A percentile compares a stretch with the other conserved stretches of the same genome.
Evolutionary conservation across 495 filamentous ascomycete genomes (phyloP).

Genomic region (Corynascus novoguineensis): DNA sequence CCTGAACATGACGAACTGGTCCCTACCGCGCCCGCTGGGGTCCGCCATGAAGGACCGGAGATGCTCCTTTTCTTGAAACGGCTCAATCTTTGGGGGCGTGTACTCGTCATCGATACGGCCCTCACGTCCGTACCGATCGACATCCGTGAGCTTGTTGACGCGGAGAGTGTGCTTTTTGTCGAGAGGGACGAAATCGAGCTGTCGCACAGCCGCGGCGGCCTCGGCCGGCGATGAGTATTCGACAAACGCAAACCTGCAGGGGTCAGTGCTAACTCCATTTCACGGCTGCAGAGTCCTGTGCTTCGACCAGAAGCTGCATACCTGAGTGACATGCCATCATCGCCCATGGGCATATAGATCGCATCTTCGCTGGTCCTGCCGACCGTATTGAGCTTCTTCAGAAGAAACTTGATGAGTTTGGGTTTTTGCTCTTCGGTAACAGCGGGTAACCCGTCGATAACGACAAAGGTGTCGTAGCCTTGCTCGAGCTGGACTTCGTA

Average conservation of each 20-base stretch:
- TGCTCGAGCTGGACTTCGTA: slow-evolving; percentile 94
- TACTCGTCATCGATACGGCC: slow-evolving; percentile 90
- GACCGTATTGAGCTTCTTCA: slow-evolving; percentile 80
- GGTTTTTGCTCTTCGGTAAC: slow-evolving; percentile 78
- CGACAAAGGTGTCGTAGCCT: slow-evolving; percentile 90
- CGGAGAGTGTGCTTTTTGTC: slow-evolving; percentile 92
- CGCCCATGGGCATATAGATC: slow-evolving; percentile 87
- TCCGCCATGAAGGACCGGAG: slow-evolving; percentile 89
- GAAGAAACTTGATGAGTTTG: slow-evolving; percentile 88
- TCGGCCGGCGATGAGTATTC: slow-evolving; percentile 92
- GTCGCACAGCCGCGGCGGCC: slow-evolving; percentile 78
- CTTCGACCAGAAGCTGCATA: slow-evolving; percentile 33
- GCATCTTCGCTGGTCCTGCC: slow-evolving; percentile 80
- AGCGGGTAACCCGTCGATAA: slow-evolving; percentile 85
- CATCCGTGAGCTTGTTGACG: slow-evolving; percentile 97
- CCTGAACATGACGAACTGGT: slow-evolving; percentile 90
- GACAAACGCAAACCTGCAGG: slow-evolving; percentile 78
- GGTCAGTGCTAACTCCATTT: not conserved
- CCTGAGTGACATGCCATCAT: slow-evolving; percentile 76
- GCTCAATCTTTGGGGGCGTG: slow-evolving; percentile 65
- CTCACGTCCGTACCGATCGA: slow-evolving; percentile 91
- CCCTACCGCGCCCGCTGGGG: slow-evolving; percentile 74
- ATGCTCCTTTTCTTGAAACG: slow-evolving; percentile 88
- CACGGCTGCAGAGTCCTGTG: not conserved
- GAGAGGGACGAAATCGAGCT: slow-evolving; percentile 73